These are phyloP conservation scores for Gaillardinia entomophila DNA, from an alignment of 805 yeast genomes.

Conservation along the genomic window DNA sequence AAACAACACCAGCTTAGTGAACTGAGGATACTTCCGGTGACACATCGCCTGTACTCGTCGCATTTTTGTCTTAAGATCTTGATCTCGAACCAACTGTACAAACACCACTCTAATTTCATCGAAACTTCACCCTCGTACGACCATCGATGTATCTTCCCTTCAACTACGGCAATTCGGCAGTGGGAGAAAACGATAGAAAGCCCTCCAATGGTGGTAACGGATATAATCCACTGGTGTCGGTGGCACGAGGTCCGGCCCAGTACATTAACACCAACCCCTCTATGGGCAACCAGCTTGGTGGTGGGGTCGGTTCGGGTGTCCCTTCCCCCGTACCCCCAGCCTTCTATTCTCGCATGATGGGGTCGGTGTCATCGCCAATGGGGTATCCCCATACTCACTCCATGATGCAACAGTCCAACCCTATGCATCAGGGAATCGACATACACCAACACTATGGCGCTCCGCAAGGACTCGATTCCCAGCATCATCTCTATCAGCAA, in stretches of 20 bases:
- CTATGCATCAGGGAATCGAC: neutral
- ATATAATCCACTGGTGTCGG: neutral
- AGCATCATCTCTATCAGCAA: constrained; percentile 4
- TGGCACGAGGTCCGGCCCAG: neutral
- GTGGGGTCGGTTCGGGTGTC: no score
- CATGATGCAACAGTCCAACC: neutral
- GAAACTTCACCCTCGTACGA: no score
- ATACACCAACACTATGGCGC: neutral
- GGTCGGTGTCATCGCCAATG: neutral
- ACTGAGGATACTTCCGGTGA: no score
- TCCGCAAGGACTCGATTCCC: no score
- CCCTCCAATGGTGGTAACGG: neutral
- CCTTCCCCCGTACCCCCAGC: neutral
- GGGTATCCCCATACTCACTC: neutral
- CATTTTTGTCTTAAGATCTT: no score
- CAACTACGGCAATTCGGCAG: constrained; percentile 1
- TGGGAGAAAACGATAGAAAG: neutral
- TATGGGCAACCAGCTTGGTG: no score
- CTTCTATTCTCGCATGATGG: neutral
- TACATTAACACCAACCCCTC: neutral
- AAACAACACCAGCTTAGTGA: neutral
- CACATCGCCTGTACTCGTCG: no score
- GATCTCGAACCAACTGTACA: no score
- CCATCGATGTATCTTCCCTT: constrained; percentile 6
- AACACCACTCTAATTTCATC: no score